Evolutionary conservation across 73 alveolate species (phyloP), one percentile per base, ranked within the genome.

Genomic region (Loxodes magnus): DNA sequence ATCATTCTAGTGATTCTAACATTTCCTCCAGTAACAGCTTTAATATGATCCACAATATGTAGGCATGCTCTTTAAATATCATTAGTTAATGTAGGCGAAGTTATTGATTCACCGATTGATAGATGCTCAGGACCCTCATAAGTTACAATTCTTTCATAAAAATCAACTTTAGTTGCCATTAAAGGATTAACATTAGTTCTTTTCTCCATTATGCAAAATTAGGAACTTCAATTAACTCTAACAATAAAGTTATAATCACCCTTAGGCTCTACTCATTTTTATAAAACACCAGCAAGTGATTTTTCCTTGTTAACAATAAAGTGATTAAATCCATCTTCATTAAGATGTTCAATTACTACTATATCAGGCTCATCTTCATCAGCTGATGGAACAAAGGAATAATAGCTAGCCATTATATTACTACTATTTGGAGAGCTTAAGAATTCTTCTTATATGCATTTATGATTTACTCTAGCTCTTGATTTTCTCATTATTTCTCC

Each of bases 41-140:
- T 60, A 7, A 83, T 63, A 46, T 83, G 95, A 29, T 72, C 71
- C 5, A 77, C 86, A 28, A 83, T 78, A 36, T 62, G 58, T n/a
- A 64, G 39, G 56, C 95, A 83, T 26, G 74, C 73, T 51, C 73
- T 71, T 44, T 79, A 76, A 14, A 77, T 64, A 44, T 83, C 88
- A 38, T 78, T 59, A 12, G 89, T 77, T 27, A 83, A 49, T 26
- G 72, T 77, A n/a, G 95, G 95, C 19, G 92, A 75, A 30, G 90
- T 76, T 4, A 83, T 69, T 12, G 85, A 54, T n/a, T 80, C 94
- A 35, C 59, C 20, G 3, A 64, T 63, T 4, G 83, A 68, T 35
- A 61, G 38, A 61, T 80, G 88, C 51, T 80, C 94, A 4, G 87
- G 85, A 2, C 94, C 94, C 52, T 80, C 94, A 62, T 76, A 80